Evolutionary conservation across 768 basidiomycete species (phyloP).

Genomic region (Tubosaeta sp.): DNA sequence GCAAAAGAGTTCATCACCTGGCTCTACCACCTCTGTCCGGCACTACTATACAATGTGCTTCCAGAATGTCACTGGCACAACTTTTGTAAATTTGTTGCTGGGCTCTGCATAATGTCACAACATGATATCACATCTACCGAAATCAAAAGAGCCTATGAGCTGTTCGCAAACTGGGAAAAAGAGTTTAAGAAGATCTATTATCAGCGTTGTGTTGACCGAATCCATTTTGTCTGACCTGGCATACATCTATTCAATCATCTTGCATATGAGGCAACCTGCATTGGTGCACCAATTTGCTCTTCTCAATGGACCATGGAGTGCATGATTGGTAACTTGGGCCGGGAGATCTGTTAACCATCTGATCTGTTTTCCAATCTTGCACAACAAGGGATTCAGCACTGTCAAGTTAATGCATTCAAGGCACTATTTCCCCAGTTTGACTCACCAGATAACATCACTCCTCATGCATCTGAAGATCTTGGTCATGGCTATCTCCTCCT

Average conservation of each 20-base stretch:
- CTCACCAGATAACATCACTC: slow-evolving; percentile 17
- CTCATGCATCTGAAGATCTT: slow-evolving; percentile 19
- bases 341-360: not conserved
- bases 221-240: not conserved
- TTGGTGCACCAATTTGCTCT: no score
- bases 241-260: not conserved
- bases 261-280: no score
- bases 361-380: not conserved
- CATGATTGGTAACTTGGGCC: not conserved
- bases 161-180: not conserved
- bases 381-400: not conserved
- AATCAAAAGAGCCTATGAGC: not conserved
- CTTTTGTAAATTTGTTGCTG: not conserved
- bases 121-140: not conserved
- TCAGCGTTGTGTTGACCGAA: not conserved
- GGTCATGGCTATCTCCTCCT: not conserved
- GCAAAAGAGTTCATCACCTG: no score
- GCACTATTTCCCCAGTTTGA: slow-evolving; percentile 28
- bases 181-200: not conserved
- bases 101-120: not conserved
- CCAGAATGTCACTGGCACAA: not conserved
- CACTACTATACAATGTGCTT: no score
- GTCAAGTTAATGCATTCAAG: slow-evolving; percentile 20
- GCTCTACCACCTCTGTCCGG: no score
- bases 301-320: not conserved